Evolutionary conservation across 345 rosid species (phyloP), one percentile per base, ranked within the genome.

Genomic region (Bruguiera sexangula): DNA sequence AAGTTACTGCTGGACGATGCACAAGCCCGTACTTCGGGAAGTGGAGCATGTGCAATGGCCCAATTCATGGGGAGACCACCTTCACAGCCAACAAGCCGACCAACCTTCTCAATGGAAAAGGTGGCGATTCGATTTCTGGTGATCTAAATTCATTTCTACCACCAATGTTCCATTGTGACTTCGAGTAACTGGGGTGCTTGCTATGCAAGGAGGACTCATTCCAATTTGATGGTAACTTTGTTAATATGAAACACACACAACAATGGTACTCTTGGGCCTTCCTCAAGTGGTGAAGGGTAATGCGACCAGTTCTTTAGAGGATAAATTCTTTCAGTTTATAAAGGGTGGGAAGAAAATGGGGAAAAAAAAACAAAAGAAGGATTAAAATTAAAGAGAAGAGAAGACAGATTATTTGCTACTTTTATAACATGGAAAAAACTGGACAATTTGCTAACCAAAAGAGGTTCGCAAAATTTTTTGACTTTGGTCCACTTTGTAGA

Each of bases 71-170:
- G 37, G 0, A 7, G 9, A 34, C 66, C 80, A 65, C 73, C 69
- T 74, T 4, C 75, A 54, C 46, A n/a, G 22, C 57, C 77, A 75
- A 21, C 75, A 61, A 69, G 15, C 32, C 53, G 60, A 37, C 67
- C 55, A 20, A 15, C 51, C 62, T 29, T 27, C 31, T 37, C 70
- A 64, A 75, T 30, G 69, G 71, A 1, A 81, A 79, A 57, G 76
- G 72, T 0, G 80, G 73, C 21, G 82, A 83, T 22, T 37, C 63
- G 36, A 72, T 86, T 20, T 86, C 84, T 15, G 82, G 81, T 3
- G 86, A 80, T 13, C 63, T 67, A 30, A 67, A 43, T 53, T 54
- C 68, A 7, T 73, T 61, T 29, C 62, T 39, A 24, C 77, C 67
- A 5, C 72, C 65, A 22, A 73, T 73, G 63, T 73, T 73, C 22